Evolutionary conservation across 1,139 yeast species (phyloP).

Genomic region (Magnusiomyces ingens): DNA sequence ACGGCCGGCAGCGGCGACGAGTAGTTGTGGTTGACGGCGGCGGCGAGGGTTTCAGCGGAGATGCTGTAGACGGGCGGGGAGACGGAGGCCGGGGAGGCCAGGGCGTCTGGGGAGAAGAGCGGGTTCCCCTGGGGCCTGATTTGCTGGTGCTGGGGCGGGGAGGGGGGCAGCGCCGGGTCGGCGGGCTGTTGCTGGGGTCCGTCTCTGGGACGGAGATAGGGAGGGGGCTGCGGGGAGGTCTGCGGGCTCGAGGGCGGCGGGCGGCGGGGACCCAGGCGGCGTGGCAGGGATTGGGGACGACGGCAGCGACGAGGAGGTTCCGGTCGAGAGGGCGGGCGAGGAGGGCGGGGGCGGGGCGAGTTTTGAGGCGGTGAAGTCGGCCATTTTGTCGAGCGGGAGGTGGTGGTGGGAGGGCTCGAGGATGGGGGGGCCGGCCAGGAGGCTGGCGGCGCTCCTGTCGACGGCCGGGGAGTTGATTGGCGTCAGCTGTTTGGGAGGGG

Average conservation of each 20-base stretch:
- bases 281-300: constrained; percentile 17
- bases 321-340: constrained; percentile 5
- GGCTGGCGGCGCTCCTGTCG: too few relatives aligned
- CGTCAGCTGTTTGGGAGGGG: too few relatives aligned
- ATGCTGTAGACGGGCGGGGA: constrained; percentile 22
- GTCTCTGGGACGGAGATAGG: not conserved
- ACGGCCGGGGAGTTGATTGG: too few relatives aligned
- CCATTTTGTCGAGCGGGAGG: too few relatives aligned
- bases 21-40: constrained; percentile 29
- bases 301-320: constrained; percentile 9
- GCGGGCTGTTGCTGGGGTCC: not conserved
- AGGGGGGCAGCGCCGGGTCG: not conserved
- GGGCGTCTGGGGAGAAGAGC: constrained; percentile 4
- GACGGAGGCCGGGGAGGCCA: not conserved
- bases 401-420: too few relatives aligned
- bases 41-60: constrained; percentile 26
- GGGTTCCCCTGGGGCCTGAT: constrained; percentile 6
- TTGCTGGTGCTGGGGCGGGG: not conserved
- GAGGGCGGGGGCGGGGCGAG: not conserved
- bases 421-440: too few relatives aligned
- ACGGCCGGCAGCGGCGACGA: constrained; percentile 59
- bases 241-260: not conserved
- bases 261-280: constrained; percentile 19
- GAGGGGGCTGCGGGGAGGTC: not conserved
- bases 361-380: too few relatives aligned